phyloP scores from a whole-genome alignment of 345 rosid genomes.

The Abelmoschus esculentus region DNA sequence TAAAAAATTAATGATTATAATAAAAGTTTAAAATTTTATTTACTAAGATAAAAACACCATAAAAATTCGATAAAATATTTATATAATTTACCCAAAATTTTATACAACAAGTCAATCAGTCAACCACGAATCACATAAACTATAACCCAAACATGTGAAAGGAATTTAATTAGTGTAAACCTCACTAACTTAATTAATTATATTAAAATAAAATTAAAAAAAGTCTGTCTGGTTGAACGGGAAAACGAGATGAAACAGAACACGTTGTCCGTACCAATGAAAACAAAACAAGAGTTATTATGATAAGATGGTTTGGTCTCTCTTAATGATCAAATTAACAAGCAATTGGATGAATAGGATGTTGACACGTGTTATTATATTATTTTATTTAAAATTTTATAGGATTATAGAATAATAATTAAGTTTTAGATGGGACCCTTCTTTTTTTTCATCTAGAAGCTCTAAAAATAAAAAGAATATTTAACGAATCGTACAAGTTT shows the following conservation, averaged over 20 bases:
- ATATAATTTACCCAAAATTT: too few relatives aligned
- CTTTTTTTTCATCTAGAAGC: too few relatives aligned
- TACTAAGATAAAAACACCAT: too few relatives aligned
- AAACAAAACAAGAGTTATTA: not conserved
- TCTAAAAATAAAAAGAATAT: too few relatives aligned
- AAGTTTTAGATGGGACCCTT: not conserved
- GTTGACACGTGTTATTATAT: slow-evolving; percentile 50
- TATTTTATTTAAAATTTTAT: too few relatives aligned
- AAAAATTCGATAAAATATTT: too few relatives aligned
- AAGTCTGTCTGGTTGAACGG: slow-evolving; percentile 26
- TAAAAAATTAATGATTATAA: too few relatives aligned
- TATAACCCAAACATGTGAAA: not conserved
- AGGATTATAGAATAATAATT: not conserved
- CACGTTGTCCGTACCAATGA: slow-evolving; percentile 27
- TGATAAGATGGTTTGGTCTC: not conserved
- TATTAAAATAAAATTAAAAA: not conserved
- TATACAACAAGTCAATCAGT: not conserved
- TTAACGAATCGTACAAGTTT: too few relatives aligned
- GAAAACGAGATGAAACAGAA: not conserved
- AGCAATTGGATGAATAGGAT: slow-evolving; percentile 21
- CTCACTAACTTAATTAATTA: not conserved
- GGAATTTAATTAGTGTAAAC: not conserved
- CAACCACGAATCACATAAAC: not conserved
- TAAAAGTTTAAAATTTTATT: too few relatives aligned
- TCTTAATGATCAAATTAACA: slow-evolving; percentile 40